Percentiles rank a stretch among this genome's conserved stretches.
Conservation (phyloP, 129 eudicot genomes). For the Sambucus nigra region DNA sequence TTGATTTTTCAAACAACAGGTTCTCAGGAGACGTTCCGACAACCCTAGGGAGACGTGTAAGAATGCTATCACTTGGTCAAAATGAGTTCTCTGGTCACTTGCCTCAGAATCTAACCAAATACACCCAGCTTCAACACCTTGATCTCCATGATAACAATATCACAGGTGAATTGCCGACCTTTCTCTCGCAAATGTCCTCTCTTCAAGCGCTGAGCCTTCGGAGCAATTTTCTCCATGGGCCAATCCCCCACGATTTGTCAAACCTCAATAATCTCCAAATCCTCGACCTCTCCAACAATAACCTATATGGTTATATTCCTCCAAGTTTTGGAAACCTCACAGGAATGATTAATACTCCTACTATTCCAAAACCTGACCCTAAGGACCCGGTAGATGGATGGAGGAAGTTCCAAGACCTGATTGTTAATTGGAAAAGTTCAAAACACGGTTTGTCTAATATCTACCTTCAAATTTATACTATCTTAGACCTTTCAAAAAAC, state of each 20-base stretch:
- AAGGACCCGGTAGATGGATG: too few species aligned
- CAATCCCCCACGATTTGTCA: not conserved
- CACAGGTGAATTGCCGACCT: slow-evolving; percentile 11
- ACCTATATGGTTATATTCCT: slow-evolving; percentile 8
- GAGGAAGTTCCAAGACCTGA: too few species aligned
- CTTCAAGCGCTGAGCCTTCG: slow-evolving; percentile 9
- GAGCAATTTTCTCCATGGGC: slow-evolving; percentile 11
- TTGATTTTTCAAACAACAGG: slow-evolving; percentile 14
- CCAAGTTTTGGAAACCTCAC: not conserved
- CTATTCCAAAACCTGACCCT: too few species aligned
- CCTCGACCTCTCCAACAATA: slow-evolving; percentile 17
- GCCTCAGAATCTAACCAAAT: slow-evolving; percentile 10
- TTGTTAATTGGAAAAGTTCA: too few species aligned
- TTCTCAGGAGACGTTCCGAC: slow-evolving; percentile 16
- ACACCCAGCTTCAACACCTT: slow-evolving; percentile 7
- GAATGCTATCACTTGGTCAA: slow-evolving; percentile 4
- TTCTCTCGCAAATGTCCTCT: slow-evolving; percentile 2
- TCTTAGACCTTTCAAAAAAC: not conserved
- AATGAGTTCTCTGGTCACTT: slow-evolving; percentile 16
- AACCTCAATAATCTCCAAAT: slow-evolving; percentile 10
- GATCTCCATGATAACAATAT: slow-evolving; percentile 20
- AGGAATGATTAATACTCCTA: slow-evolving; percentile 12
- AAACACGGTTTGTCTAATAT: too few species aligned
- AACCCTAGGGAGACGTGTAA: not conserved
- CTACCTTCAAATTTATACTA: too few species aligned